Evolutionary conservation across 306 rosid genomes (phyloP), one percentile per base, ranked within the genome.

Genomic region (Cucurbita ficifolia): DNA sequence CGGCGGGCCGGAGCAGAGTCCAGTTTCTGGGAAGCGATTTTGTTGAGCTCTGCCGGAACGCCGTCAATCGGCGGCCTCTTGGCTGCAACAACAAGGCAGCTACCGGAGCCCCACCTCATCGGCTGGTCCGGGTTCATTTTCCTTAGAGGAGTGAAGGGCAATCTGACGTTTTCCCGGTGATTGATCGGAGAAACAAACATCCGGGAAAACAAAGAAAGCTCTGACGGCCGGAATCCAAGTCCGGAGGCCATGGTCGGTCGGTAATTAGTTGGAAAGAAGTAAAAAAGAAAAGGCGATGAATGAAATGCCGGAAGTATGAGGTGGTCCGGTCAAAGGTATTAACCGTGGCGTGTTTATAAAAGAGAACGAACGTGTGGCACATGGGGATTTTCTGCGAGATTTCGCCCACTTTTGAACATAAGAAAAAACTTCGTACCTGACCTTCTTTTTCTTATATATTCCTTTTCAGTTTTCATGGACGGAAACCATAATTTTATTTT

Each of bases 1-100:
- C 95, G 86, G 2, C 92, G 81, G 59, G 92, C 78, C 24, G 84
- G 81, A 8, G 89, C 89, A 24, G 82, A 81, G 70, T 90, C 96
- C 53, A 90, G 85, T 75, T 87, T 90, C 56, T 72, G 83, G n/a
- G 75, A 69, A 75, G 90, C 92, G 14, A 88, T 55, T 58, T 81
- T 82, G 11, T 84, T 87, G 78, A 87, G 75, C 75, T 88, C 92
- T 8, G 83, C 76, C 11, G 83, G 80, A 2, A 88, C 51, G 4
- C 86, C 92, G 51, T 88, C 89, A 19, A 87, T 78, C 4, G 88
- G 75, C 4, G 71, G 19, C 76, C 64, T 82, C 70, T 61, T 62
- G 6, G 91, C 92, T 0, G 59, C 46, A 0, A 87, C 78, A 0
- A 68, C 72, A 13, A 83, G 71, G 56, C n/a, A 70, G 21, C 14